phyloP scores from a whole-genome alignment of 2,329 filamentous ascomycete species.

The Leptographium radiaticola region DNA sequence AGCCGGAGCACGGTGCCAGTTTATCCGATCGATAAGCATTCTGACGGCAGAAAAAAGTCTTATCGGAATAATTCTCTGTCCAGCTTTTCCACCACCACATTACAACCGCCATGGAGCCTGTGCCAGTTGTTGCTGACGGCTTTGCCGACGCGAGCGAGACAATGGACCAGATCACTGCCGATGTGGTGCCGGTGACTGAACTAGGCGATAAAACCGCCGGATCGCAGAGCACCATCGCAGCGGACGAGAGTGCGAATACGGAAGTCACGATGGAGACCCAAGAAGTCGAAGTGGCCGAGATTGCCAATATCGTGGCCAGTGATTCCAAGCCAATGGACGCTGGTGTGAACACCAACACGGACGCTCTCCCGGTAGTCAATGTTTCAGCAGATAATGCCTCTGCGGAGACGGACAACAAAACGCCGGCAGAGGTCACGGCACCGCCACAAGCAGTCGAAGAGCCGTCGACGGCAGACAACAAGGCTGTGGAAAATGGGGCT shows the following conservation, averaged over 20 bases:
- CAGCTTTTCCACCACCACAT: neutral
- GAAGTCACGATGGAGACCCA: neutral
- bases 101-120: neutral
- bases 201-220: neutral
- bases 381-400: neutral
- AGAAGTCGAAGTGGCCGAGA: neutral
- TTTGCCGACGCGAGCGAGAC: neutral
- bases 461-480: too few relatives aligned
- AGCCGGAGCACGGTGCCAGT: neutral
- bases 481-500: neutral
- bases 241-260: neutral
- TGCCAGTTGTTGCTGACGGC: neutral
- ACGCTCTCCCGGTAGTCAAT: neutral
- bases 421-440: neutral
- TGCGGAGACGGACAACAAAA: neutral
- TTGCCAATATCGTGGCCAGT: neutral
- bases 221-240: neutral
- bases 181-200: neutral
- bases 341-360: neutral
- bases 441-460: neutral
- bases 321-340: neutral
- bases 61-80: constrained; percentile 5
- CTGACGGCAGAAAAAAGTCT: constrained; percentile 9
- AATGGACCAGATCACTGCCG: neutral
- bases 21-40: constrained; percentile 10